Conservation (phyloP, 345 rosid species). For the Bretschneidera sinensis region DNA sequence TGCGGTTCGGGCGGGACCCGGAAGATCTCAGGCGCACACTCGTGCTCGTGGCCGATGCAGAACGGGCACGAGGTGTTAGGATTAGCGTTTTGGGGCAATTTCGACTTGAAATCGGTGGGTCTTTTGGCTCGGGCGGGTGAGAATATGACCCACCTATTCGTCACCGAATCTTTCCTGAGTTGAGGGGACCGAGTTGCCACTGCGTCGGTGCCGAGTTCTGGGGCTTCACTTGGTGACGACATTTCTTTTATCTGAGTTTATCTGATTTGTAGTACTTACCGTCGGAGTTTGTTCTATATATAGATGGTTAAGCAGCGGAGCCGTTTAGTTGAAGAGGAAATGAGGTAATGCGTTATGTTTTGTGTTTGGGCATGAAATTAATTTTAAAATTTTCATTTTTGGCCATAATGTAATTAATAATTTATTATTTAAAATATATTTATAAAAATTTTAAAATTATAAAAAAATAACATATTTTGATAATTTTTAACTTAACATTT, state of each 20-base stretch:
- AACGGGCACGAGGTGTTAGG: conserved; percentile 51
- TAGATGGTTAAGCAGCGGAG: too few species aligned
- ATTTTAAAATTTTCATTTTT: too few species aligned
- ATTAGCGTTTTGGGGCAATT: conserved; percentile 37
- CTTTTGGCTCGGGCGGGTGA: conserved; percentile 74
- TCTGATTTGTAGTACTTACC: neutral
- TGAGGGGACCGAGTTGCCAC: conserved; percentile 44
- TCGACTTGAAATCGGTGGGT: conserved; percentile 77
- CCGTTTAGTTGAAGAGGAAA: too few species aligned
- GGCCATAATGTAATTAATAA: too few species aligned
- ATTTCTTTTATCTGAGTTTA: conserved; percentile 6
- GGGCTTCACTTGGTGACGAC: conserved; percentile 28
- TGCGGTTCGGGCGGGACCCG: conserved; percentile 50
- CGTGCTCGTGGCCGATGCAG: conserved; percentile 77
- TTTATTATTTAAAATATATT: too few species aligned
- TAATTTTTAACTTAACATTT: too few species aligned
- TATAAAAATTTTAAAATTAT: too few species aligned
- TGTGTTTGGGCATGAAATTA: too few species aligned
- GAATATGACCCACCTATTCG: conserved; percentile 71
- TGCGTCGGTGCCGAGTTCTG: conserved; percentile 19
- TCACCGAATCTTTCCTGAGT: conserved; percentile 55
- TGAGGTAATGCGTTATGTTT: too few species aligned
- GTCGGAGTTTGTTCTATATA: too few species aligned
- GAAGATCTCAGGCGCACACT: conserved; percentile 85
- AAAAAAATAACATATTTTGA: too few species aligned